Percentiles rank a stretch among this genome's conserved stretches.
phyloP scores from a whole-genome alignment of 805 yeast genomes.

The Candida verbasci region DNA sequence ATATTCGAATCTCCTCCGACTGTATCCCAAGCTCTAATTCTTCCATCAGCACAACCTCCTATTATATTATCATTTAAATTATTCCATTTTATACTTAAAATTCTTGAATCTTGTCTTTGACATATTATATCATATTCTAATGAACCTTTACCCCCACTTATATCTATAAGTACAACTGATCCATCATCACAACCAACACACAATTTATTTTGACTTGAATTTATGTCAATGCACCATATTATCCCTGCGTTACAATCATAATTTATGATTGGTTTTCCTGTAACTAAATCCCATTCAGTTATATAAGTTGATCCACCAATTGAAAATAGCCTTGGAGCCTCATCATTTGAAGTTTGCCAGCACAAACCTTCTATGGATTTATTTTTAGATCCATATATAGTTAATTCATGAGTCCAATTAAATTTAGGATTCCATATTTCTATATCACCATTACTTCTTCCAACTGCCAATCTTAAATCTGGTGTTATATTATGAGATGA shows the following conservation, averaged over 20 bases:
- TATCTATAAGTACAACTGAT: conserved; percentile 73
- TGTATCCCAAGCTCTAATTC: conserved; percentile 71
- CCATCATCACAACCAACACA: conserved; percentile 98
- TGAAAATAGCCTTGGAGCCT: conserved; percentile 78
- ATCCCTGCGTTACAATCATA: conserved; percentile 91
- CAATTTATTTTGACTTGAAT: conserved; percentile 54
- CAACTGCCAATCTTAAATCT: conserved; percentile 79
- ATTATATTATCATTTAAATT: conserved; percentile 53
- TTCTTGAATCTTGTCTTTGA: conserved; percentile 80
- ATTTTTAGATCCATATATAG: conserved; percentile 73
- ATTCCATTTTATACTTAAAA: conserved; percentile 75
- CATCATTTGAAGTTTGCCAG: conserved; percentile 59
- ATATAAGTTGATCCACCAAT: conserved; percentile 90
- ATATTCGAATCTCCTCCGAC: conserved; percentile 28
- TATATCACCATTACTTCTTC: conserved; percentile 89
- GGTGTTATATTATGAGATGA: conserved; percentile 33
- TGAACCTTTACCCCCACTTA: conserved; percentile 82
- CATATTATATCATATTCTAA: conserved; percentile 72
- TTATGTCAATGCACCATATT: conserved; percentile 81
- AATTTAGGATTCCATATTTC: conserved; percentile 91
- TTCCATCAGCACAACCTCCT: conserved; percentile 96
- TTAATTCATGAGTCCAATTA: conserved; percentile 74
- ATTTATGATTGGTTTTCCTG: conserved; percentile 68
- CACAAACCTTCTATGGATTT: conserved; percentile 85
- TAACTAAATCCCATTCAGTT: conserved; percentile 86